phyloP scores from a whole-genome alignment of 2,329 filamentous ascomycete genomes.

The Fonsecaea erecta region DNA sequence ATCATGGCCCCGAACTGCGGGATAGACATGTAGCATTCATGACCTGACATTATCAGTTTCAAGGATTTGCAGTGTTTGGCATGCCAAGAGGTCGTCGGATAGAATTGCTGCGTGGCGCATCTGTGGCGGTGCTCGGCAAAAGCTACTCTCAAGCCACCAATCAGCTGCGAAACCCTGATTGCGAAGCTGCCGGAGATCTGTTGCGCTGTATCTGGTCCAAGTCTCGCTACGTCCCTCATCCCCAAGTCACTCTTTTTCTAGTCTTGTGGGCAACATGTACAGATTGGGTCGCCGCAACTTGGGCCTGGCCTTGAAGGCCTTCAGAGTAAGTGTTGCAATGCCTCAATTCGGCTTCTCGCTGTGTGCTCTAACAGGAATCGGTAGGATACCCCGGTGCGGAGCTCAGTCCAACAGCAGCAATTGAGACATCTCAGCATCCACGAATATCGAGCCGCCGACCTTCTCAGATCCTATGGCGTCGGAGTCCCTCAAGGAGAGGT shows the following conservation, averaged over 20 bases:
- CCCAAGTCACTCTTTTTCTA: slow-evolving; percentile 15
- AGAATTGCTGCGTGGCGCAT: background rate
- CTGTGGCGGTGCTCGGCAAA: background rate
- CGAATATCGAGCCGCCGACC: slow-evolving; percentile 94
- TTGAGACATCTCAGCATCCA: slow-evolving; percentile 91
- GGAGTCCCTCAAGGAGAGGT: slow-evolving; percentile 89
- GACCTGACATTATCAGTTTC: too few relatives aligned
- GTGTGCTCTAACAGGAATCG: slow-evolving; percentile 8
- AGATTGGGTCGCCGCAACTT: slow-evolving; percentile 37
- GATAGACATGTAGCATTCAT: too few relatives aligned
- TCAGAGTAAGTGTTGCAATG: slow-evolving; percentile 26
- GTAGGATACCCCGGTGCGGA: slow-evolving; percentile 61
- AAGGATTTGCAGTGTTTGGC: too few relatives aligned
- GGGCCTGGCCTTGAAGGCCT: slow-evolving; percentile 34
- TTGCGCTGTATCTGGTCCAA: slow-evolving; percentile 11
- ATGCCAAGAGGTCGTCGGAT: background rate
- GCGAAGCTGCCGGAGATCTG: slow-evolving; percentile 16
- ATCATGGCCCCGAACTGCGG: too few relatives aligned
- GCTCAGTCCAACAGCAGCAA: slow-evolving; percentile 77
- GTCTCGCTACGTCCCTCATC: slow-evolving; percentile 14
- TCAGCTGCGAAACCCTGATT: slow-evolving; percentile 8
- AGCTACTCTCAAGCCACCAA: background rate
- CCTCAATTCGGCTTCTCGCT: background rate
- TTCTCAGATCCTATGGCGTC: slow-evolving; percentile 92
- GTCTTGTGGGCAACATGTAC: slow-evolving; percentile 35